Evolutionary conservation across 371 early-diverging fungal species (phyloP).

Genomic region (Phascolomyces articulosus): DNA sequence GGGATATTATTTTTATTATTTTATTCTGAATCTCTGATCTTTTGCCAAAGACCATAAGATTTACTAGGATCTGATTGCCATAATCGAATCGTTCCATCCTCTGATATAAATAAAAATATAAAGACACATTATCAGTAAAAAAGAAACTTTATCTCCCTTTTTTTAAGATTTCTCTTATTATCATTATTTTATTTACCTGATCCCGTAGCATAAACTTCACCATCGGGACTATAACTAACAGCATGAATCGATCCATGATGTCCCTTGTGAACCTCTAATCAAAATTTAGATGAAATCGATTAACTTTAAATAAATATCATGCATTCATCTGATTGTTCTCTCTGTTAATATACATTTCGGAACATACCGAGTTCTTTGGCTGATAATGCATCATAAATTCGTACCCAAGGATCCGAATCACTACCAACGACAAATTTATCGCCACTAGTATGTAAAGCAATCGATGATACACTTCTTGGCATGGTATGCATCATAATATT

Average conservation of each 20-base stretch:
- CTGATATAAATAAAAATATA: slow-evolving; percentile 29
- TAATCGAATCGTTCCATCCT: slow-evolving; percentile 79
- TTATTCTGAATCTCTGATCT: background rate
- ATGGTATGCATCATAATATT: slow-evolving; percentile 33
- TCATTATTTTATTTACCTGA: slow-evolving; percentile 54
- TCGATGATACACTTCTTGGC: slow-evolving; percentile 72
- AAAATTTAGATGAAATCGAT: too few species aligned
- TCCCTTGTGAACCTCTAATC: slow-evolving; percentile 76
- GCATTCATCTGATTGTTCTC: background rate
- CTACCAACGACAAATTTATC: slow-evolving; percentile 80
- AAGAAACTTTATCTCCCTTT: background rate
- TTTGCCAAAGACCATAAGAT: slow-evolving; percentile 78
- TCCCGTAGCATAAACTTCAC: slow-evolving; percentile 87
- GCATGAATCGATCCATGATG: slow-evolving; percentile 90
- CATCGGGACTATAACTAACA: slow-evolving; percentile 89
- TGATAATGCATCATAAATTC: slow-evolving; percentile 75
- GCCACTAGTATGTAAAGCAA: slow-evolving; percentile 80
- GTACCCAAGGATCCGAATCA: slow-evolving; percentile 77
- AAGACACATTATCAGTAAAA: background rate
- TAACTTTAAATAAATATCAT: too few species aligned
- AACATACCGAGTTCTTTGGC: slow-evolving; percentile 62
- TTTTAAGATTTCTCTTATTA: background rate
- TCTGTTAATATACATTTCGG: background rate
- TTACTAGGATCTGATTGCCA: slow-evolving; percentile 79
- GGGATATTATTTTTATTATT: background rate